Evolutionary conservation across 202 grass and related monocot species (phyloP).

Genomic region (Panicum hallii): DNA sequence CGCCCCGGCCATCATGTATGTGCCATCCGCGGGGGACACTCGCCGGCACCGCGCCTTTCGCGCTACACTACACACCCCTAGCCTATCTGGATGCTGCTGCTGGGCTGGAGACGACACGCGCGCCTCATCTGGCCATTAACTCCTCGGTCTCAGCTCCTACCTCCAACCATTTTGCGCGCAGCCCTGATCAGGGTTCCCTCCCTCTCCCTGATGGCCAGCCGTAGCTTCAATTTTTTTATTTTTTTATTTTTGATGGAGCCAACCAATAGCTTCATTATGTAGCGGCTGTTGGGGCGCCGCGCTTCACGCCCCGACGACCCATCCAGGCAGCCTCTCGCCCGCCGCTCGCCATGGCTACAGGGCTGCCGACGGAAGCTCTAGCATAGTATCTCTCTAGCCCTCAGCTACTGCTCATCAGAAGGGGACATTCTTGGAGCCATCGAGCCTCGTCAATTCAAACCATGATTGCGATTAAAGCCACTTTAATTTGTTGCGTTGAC

Average conservation of each 20-base stretch:
- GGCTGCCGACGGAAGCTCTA: neutral
- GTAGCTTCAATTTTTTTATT: no score
- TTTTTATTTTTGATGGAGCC: no score
- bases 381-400: no score
- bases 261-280: neutral
- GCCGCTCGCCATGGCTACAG: neutral
- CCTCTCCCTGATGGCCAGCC: no score
- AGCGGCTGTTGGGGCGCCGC: neutral
- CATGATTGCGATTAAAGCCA: neutral
- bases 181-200: no score
- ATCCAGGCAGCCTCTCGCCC: neutral
- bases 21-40: conserved; percentile 1
- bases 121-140: neutral
- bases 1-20: neutral
- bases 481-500: neutral
- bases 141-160: no score
- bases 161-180: no score
- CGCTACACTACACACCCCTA: no score
- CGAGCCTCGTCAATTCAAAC: neutral
- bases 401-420: no score
- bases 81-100: no score
- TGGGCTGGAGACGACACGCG: no score
- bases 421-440: no score
- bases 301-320: neutral
- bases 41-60: conserved; percentile 29